Percentiles rank a stretch among this genome's conserved stretches.
phyloP scores from a whole-genome alignment of 2,329 filamentous ascomycete genomes.

The Monilinia laxa region DNA sequence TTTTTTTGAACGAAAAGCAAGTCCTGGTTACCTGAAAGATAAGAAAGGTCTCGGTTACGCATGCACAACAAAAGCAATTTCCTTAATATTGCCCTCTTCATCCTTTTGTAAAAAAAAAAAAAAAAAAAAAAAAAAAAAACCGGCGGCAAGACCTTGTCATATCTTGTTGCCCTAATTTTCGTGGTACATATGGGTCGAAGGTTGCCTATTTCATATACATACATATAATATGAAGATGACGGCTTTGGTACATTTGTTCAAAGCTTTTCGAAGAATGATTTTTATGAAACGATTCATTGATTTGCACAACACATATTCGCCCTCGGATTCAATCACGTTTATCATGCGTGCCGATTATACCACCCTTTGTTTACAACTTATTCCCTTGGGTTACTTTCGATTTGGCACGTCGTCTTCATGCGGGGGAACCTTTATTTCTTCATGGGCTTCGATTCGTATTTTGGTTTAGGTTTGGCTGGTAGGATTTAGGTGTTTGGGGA shows the following conservation, averaged over 20 bases:
- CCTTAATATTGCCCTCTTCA: not conserved
- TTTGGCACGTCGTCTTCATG: not conserved
- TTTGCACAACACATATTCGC: not conserved
- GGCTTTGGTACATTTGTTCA: not conserved
- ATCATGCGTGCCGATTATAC: slow-evolving; percentile 2
- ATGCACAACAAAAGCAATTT: slow-evolving; percentile 2
- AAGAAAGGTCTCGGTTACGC: not conserved
- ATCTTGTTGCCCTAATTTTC: slow-evolving; percentile 5
- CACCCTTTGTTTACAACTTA: not conserved
- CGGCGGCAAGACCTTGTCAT: not conserved
- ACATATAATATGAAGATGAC: not conserved
- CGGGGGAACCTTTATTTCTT: not conserved
- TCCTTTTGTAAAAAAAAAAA: not conserved
- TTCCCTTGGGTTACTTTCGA: not conserved
- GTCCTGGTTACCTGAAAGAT: not conserved
- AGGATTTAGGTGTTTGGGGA: not conserved
- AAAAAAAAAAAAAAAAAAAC: too few relatives aligned
- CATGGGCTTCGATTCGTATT: not conserved
- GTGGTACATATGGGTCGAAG: slow-evolving; percentile 7
- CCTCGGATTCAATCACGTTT: not conserved
- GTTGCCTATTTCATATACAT: slow-evolving; percentile 6
- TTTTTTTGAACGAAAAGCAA: not conserved
- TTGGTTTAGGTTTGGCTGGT: not conserved
- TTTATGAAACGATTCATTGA: not conserved
- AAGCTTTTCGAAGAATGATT: not conserved